phyloP scores from a whole-genome alignment of 2,329 filamentous ascomycete genomes.

The Venturiaceae sp. region DNA sequence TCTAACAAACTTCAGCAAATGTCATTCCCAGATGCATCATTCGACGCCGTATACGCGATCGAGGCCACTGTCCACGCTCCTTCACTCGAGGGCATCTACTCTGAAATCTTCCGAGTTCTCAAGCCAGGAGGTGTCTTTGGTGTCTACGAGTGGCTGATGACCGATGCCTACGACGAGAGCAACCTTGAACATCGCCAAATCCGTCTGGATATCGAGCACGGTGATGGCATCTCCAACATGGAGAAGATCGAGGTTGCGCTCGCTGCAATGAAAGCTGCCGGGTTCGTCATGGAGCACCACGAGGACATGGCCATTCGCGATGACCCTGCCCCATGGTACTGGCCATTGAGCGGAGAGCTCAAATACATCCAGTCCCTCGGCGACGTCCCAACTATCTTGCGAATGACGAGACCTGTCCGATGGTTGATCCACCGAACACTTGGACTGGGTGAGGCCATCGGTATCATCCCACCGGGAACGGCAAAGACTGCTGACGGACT shows the following conservation, averaged over 20 bases:
- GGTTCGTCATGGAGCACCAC: constrained; percentile 73
- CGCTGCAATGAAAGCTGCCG: constrained; percentile 73
- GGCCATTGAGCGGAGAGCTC: constrained; percentile 77
- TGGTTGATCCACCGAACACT: constrained; percentile 66
- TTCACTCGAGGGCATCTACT: constrained; percentile 82
- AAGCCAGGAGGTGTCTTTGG: constrained; percentile 95
- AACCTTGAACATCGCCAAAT: constrained; percentile 82
- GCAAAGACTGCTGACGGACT: constrained; percentile 93
- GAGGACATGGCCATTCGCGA: constrained; percentile 77
- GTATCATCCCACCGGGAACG: constrained; percentile 70
- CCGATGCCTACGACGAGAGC: constrained; percentile 82
- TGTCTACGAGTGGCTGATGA: constrained; percentile 99
- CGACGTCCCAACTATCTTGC: constrained; percentile 73
- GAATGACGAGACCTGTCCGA: constrained; percentile 83
- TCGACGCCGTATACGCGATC: constrained; percentile 94
- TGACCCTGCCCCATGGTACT: constrained; percentile 80
- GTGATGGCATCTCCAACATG: constrained; percentile 97
- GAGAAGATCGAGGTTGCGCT: constrained; percentile 75
- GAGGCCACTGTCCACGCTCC: constrained; percentile 96
- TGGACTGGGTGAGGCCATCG: constrained; percentile 63
- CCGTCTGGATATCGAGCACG: constrained; percentile 88
- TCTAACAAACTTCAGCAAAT: constrained; percentile 55
- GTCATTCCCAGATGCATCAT: constrained; percentile 83
- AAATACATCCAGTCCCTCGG: constrained; percentile 70
- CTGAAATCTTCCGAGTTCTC: constrained; percentile 85